phyloP scores from a whole-genome alignment of 768 basidiomycete genomes.

The Calocera cornea region DNA sequence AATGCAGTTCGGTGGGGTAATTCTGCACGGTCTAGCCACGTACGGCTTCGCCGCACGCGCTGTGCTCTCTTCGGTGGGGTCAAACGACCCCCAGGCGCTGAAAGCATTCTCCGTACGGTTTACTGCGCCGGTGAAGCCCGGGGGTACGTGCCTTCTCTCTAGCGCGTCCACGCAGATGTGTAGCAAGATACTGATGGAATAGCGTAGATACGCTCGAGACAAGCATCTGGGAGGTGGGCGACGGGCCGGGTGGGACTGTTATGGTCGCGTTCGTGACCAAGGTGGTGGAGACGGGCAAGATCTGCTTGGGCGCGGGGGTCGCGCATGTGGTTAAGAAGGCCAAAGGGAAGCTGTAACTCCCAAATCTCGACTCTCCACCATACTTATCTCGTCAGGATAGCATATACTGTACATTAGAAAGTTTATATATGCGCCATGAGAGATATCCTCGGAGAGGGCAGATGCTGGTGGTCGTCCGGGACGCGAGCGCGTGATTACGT shows the following conservation, averaged over 20 bases:
- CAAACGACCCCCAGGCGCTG: slow-evolving; percentile 46
- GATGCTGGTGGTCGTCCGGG: too few species aligned
- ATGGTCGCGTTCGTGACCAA: slow-evolving; percentile 53
- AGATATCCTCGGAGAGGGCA: too few species aligned
- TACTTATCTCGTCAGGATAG: too few species aligned
- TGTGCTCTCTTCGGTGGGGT: slow-evolving; percentile 49
- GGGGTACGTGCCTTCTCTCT: slow-evolving; percentile 27
- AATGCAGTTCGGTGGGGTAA: slow-evolving; percentile 69
- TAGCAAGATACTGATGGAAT: not conserved
- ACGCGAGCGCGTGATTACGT: too few species aligned
- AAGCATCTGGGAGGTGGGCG: slow-evolving; percentile 61
- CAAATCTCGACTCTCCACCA: too few species aligned
- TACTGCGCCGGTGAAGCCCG: slow-evolving; percentile 71
- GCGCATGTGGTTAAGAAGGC: slow-evolving; percentile 46
- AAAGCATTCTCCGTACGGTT: slow-evolving; percentile 61
- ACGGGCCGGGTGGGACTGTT: slow-evolving; percentile 41
- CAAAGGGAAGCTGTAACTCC: slow-evolving; percentile 35
- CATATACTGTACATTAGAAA: too few species aligned
- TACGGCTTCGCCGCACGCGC: slow-evolving; percentile 74
- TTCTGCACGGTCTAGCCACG: slow-evolving; percentile 71
- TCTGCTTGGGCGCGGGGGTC: slow-evolving; percentile 43
- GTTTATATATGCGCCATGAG: not conserved
- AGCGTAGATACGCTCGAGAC: slow-evolving; percentile 51
- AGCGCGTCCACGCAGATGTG: not conserved
- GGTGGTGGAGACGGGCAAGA: slow-evolving; percentile 47